Base-by-base conservation (phyloP, 257 asterid species). In the Ajuga chamaepitys region DNA sequence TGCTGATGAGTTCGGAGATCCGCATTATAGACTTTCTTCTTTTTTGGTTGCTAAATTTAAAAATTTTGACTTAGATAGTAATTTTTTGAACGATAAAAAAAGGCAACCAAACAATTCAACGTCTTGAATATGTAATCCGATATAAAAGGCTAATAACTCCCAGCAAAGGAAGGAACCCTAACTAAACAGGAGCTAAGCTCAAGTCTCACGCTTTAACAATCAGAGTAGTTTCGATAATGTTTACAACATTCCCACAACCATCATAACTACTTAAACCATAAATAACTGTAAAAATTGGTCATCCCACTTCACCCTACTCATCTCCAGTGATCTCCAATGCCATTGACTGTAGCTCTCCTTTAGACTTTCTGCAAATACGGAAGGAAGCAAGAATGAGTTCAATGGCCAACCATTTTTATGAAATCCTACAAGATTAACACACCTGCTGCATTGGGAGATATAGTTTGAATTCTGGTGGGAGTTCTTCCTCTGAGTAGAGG, bases 371-470 rank as follows among this genome's bases (percentile, higher is more conserved):
- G 81, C 82, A 70, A 60, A 68, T 9, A 47, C 16, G 34, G 54
- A 34, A 52, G 68, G 8, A 58, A 63, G n/a, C n/a, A 41, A 17
- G 22, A n/a, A 66, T 35, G 54, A 70, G 62, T 20, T 38, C 37
- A 66, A 13, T 21, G 22, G 65, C 40, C 50, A 59, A 64, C 16
- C 26, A 8, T n/a, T 17, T 9, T 4, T n/a, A n/a, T n/a, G n/a
- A n/a, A n/a, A n/a, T n/a, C n/a, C n/a, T n/a, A n/a, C n/a, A n/a
- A n/a, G n/a, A n/a, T n/a, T n/a, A n/a, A n/a, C n/a, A n/a, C n/a
- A n/a, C n/a, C n/a, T n/a, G n/a, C 96, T 89, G 99, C 89, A 86
- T 87, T 9, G 97, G 99, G 58, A 93, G 96, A 84, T 89, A 93
- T 48, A 93, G 71, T 76, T 93, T 93, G 82, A 93, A 93, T 72